A percentile compares a stretch with the other conserved stretches of the same genome.
Evolutionary conservation across 129 eudicot genomes (phyloP).

Genomic region (Flaveria bidentis): DNA sequence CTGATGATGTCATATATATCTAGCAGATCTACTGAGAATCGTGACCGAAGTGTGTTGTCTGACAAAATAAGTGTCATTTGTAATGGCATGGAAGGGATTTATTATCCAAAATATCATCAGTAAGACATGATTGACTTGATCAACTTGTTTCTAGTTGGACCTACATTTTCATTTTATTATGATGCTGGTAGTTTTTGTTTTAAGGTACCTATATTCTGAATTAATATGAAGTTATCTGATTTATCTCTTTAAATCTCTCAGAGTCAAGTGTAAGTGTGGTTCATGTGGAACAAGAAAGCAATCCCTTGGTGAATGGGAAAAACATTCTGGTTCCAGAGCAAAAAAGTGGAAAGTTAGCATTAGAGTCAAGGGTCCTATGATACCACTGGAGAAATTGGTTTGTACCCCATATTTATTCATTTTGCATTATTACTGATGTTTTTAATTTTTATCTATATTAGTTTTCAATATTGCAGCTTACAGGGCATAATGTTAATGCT

Average conservation of each 20-base stretch:
- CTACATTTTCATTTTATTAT: neutral
- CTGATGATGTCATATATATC: conserved; percentile 16
- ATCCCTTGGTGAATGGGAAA: conserved; percentile 80
- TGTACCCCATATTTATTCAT: conserved; percentile 26
- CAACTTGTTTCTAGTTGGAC: neutral
- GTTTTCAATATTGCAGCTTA: conserved; percentile 47
- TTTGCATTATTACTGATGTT: neutral
- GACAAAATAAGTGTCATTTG: conserved; percentile 72
- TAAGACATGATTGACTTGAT: conserved; percentile 40
- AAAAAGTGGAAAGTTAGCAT: conserved; percentile 87
- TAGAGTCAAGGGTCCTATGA: conserved; percentile 64
- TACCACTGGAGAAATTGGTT: conserved; percentile 71
- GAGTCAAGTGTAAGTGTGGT: conserved; percentile 90
- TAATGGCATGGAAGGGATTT: conserved; percentile 76
- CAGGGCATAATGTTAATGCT: conserved; percentile 35
- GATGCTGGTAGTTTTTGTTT: neutral
- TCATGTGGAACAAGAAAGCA: conserved; percentile 76
- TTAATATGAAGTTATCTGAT: conserved; percentile 9
- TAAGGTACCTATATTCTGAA: neutral
- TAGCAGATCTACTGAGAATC: conserved; percentile 40
- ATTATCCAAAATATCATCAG: conserved; percentile 68
- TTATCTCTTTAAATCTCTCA: conserved; percentile 27
- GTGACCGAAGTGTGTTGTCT: conserved; percentile 46
- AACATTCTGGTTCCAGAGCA: conserved; percentile 82
- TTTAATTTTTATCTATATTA: conserved; percentile 10